Evolutionary conservation across 2,329 filamentous ascomycete genomes (phyloP), one percentile per base, ranked within the genome.

Genomic region (Bipolaris sorokiniana): DNA sequence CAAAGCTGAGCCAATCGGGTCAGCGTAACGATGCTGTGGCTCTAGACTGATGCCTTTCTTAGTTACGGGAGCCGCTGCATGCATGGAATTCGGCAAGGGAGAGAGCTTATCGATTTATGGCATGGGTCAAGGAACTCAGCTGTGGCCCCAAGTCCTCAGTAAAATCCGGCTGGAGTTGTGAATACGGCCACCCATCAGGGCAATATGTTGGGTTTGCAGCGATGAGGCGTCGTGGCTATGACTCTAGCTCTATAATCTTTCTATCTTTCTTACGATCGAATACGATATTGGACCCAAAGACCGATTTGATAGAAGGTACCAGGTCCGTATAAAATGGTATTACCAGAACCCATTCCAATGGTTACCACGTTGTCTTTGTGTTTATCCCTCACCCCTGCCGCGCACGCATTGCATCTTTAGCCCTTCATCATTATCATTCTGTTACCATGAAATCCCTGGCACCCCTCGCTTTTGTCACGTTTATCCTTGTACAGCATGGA

Each of bases 221-320:
- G 10, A 45, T 16, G 31, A 45, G 49, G 49, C 49, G 11, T 45
- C 15, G 31, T 44, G 20, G 49, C 49, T 51, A n/a, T 37, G 22
- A 33, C 7, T 7, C 10, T 45, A 10, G 20, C 2, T 34, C 20
- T 45, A 10, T 34, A 20, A 5, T 16, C 15, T 45, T 5, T 9
- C 20, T 13, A 28, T 22, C 3, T 5, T 9, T 20, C 20, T n/a
- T 3, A 28, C 7, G 38, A 23, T 13, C 9, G 18, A 23, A 11
- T 23, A 22, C 6, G 38, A 41, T 36, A 36, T 36, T 36, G 13
- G 13, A 9, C 34, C 34, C 13, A 36, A 36, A 36, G 3, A 5
- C 6, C 13, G 13, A 6, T 6, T 36, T n/a, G 13, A n/a, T n/a
- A 36, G 13, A 36, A 36, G 13, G 5, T n/a, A 7, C 34, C 34